Base-by-base conservation (phyloP, 148 eudicot genomes). In the Vaccinium corymbosum region DNA sequence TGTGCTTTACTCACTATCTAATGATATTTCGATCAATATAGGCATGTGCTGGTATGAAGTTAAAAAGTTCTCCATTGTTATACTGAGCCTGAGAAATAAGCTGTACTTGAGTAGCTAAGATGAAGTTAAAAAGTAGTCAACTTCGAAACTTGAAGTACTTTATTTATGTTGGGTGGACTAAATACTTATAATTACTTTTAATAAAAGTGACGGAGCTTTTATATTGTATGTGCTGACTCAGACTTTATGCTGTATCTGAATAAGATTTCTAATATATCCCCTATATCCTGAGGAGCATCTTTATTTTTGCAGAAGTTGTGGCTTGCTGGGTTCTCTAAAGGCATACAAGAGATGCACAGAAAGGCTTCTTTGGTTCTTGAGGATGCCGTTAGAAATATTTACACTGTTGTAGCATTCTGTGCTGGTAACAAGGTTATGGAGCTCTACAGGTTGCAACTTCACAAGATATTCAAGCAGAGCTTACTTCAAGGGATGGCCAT, bases 401-500 rank as follows among this genome's bases (percentile, higher is more conserved):
- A 97, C 85, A 97, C 99, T 72, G 98, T 97, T 83, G 99, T 97
- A 49, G 94, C 99, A 57, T 97, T 93, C 83, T 94, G 98, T 89
- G 97, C 99, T 78, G 99, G 99, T 16, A 92, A 93, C 92, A 97
- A 97, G 89, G 97, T 97, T 76, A 97, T 97, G 99, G 98, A 94
- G 89, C 99, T 97, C 79, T 97, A 97, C 90, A 84, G 92, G 72
- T 81, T 88, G 85, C 98, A 97, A 82, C 91, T 97, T 32, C 83
- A 90, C 11, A 91, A 89, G 77, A 97, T 94, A 91, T 92, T 94
- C 80, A 88, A 76, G 88, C 88, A 94, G 91, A 97, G 99, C 83
- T 97, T 91, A 74, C 91, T 97, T 79, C 97, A 94, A 57, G 99
- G 99, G 72, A 91, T 97, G 93, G 98, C 94, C 62, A 97, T 97